phyloP scores from a whole-genome alignment of 2,329 filamentous ascomycete species.

The Nannizziopsis arthrosporioides region DNA sequence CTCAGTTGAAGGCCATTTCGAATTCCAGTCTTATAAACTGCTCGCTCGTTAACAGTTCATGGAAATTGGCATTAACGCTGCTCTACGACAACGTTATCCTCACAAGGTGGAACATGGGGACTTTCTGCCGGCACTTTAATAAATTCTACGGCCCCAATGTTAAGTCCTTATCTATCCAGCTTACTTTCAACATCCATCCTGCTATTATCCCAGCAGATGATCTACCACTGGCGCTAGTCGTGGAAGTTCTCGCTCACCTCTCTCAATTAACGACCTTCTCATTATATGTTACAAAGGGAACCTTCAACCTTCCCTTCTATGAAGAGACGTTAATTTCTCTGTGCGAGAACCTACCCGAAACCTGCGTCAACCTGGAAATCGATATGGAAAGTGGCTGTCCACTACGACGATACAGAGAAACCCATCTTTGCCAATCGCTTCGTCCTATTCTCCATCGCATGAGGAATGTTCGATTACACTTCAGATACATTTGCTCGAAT shows the following conservation, averaged over 20 bases:
- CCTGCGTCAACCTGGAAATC: constrained; percentile 2
- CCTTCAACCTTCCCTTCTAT: neutral
- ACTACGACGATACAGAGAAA: neutral
- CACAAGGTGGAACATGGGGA: neutral
- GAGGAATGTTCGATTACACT: neutral
- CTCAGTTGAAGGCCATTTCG: neutral
- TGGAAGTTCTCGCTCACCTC: neutral
- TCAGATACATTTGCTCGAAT: neutral
- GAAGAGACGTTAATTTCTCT: neutral
- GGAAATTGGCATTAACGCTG: neutral
- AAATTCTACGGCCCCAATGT: neutral
- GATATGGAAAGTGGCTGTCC: neutral
- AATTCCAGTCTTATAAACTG: neutral
- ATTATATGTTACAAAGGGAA: neutral
- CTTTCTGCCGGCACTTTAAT: neutral
- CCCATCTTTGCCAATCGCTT: neutral
- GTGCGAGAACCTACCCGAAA: neutral
- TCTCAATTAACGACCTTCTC: neutral
- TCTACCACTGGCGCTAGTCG: neutral
- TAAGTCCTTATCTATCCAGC: neutral
- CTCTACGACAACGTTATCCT: constrained; percentile 2
- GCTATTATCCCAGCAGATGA: neutral
- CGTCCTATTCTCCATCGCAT: neutral
- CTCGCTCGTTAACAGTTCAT: neutral
- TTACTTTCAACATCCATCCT: neutral